These are phyloP conservation scores for Fusarium vanettenii DNA, from an alignment of 2,329 filamentous ascomycete genomes.

Conservation along the genomic window DNA sequence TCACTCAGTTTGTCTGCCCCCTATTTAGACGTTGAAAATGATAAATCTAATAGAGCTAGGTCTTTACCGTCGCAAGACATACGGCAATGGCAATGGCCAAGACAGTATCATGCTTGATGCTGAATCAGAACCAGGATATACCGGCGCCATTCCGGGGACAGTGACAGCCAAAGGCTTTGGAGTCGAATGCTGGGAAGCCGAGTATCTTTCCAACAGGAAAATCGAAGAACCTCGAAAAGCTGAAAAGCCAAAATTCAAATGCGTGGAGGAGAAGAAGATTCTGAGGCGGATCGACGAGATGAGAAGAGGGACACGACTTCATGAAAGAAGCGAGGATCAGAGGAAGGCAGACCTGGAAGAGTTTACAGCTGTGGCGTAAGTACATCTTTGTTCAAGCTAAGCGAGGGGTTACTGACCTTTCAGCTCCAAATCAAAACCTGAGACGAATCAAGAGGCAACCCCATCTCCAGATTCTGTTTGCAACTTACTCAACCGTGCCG, in stretches of 20 bases:
- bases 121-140: conserved; percentile 2
- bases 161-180: neutral
- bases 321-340: neutral
- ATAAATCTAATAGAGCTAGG: neutral
- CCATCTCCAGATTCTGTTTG: neutral
- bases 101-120: neutral
- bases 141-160: neutral
- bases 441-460: neutral
- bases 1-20: neutral
- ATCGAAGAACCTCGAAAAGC: neutral
- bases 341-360: neutral
- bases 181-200: neutral
- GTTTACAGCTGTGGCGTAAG: conserved; percentile 1
- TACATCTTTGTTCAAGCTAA: neutral
- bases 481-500: neutral
- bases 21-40: neutral
- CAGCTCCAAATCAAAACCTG: neutral
- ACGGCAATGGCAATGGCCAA: neutral
- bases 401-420: neutral
- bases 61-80: neutral
- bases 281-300: neutral
- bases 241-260: neutral
- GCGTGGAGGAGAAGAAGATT: neutral
- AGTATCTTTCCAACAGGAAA: neutral
- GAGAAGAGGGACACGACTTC: neutral